These are phyloP conservation scores for Macrolepiota albuminosa DNA, from an alignment of 768 basidiomycete genomes.

Conservation along the genomic window DNA sequence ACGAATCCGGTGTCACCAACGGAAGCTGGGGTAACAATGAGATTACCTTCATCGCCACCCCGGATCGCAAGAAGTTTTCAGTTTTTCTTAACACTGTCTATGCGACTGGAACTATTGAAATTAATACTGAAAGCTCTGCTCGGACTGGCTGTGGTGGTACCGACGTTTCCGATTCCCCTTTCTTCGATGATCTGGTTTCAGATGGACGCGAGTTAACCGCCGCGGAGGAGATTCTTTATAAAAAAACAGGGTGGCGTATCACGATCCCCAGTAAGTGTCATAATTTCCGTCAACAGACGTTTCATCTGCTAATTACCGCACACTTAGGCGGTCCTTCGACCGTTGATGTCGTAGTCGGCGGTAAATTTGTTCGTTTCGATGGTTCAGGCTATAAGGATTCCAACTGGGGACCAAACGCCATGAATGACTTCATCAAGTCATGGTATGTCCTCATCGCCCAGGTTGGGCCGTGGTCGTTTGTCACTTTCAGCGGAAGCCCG, in stretches of 20 bases:
- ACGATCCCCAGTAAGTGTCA: slow-evolving; percentile 5
- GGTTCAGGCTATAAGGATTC: slow-evolving; percentile 15
- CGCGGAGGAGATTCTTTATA: slow-evolving; percentile 10
- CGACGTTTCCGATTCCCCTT: slow-evolving; percentile 7
- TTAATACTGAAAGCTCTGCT: slow-evolving; percentile 9
- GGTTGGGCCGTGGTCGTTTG: slow-evolving; percentile 15
- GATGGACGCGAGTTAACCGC: slow-evolving; percentile 9
- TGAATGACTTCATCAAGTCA: slow-evolving; percentile 13
- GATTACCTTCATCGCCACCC: slow-evolving; percentile 1
- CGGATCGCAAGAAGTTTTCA: slow-evolving; percentile 6
- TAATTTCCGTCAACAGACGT: background rate
- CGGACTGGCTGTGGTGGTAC: slow-evolving; percentile 13
- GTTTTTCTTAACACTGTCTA: slow-evolving; percentile 7
- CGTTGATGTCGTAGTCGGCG: slow-evolving; percentile 8
- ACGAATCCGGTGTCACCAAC: slow-evolving; percentile 1
- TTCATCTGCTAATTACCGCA: background rate
- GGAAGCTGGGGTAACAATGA: slow-evolving; percentile 13
- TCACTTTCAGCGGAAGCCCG: slow-evolving; percentile 12
- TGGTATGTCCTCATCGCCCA: slow-evolving; percentile 16
- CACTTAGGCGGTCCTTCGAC: slow-evolving; percentile 7
- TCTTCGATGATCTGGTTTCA: slow-evolving; percentile 10
- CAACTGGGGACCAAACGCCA: slow-evolving; percentile 13
- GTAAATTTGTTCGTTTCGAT: slow-evolving; percentile 7
- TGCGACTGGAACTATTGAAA: slow-evolving; percentile 6
- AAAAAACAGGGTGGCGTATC: slow-evolving; percentile 14